Evolutionary conservation across 2,329 filamentous ascomycete genomes (phyloP), one percentile per base, ranked within the genome.

Genomic region (Xylariales sp.): DNA sequence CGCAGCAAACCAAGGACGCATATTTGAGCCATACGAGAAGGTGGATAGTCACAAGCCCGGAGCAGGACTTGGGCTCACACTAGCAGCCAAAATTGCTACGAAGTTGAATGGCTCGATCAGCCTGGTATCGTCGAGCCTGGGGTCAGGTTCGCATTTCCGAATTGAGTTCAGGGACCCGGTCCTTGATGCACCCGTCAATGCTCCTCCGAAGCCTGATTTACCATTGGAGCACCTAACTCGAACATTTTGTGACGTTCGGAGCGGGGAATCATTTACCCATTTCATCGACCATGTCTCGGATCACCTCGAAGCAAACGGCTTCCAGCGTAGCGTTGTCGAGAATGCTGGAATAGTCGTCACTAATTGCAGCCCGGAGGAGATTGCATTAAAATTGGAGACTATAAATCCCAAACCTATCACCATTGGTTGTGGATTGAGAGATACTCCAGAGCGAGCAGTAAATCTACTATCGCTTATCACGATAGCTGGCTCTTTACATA

Each of bases 11-110:
- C 31, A 42, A 16, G 7, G 21, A 4, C 31, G 33, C 15, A 41
- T 44, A 14, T 44, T 44, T 20, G 42, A 44, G 27, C 31, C 42
- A 12, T 44, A 31, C n/a, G 42, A 44, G 15, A 44, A 44, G 16
- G 33, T 44, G 11, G 35, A 44, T 16, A 27, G n/a, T 4, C 42
- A 40, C 21, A 36, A 36, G 33, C n/a, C 28, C 7, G 42, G 42
- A 15, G 37, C 38, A 12, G 42, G 42, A 2, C 19, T 44, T 15
- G 42, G 42, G 4, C 19, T 44, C 16, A 44, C 42, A 16, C 21
- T 44, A 9, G 37, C 42, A 12, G 37, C 19, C 6, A 44, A 44
- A 16, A 36, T 39, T 14, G 42, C 33, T 15, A 18, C n/a, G 16
- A n/a, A 37, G 9, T 38, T 44, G 11, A 15, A 25, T 5, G 42